phyloP scores from a whole-genome alignment of 495 filamentous ascomycete genomes.

The Penicillium bovifimosum region DNA sequence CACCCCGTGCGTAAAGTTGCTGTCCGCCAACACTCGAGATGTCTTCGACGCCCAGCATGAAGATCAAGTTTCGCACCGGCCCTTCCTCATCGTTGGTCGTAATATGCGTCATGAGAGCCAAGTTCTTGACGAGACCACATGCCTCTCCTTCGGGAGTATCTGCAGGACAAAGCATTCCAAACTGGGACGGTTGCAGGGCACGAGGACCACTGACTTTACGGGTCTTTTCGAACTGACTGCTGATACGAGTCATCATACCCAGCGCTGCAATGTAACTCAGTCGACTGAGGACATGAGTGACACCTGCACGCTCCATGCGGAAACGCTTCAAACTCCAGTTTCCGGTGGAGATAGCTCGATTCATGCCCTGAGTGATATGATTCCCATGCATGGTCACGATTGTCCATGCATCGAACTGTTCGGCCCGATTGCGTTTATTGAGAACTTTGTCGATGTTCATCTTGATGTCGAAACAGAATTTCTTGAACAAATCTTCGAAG shows the following conservation, averaged over 20 bases:
- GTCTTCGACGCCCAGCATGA: conserved; percentile 73
- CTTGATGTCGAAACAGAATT: conserved; percentile 81
- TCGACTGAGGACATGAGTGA: conserved; percentile 92
- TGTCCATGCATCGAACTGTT: conserved; percentile 77
- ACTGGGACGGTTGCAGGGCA: conserved; percentile 93
- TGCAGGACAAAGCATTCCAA: conserved; percentile 93
- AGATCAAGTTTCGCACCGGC: conserved; percentile 74
- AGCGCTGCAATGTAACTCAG: conserved; percentile 94
- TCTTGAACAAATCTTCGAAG: conserved; percentile 97
- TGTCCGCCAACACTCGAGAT: conserved; percentile 65
- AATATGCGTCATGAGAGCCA: conserved; percentile 98
- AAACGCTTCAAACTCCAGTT: conserved; percentile 98
- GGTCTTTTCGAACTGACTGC: conserved; percentile 97
- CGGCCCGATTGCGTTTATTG: conserved; percentile 79
- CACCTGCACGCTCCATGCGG: conserved; percentile 95
- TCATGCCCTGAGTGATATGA: conserved; percentile 83
- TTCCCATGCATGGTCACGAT: conserved; percentile 71
- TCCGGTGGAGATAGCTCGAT: conserved; percentile 88
- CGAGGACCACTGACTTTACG: conserved; percentile 91
- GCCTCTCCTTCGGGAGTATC: conserved; percentile 98
- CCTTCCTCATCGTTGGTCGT: conserved; percentile 92
- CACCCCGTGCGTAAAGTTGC: conserved; percentile 76
- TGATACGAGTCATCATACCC: conserved; percentile 99
- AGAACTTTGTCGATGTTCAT: conserved; percentile 87
- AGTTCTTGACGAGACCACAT: conserved; percentile 95